Base-by-base conservation (phyloP, 371 early-diverging fungal genomes). In the Mucor saturninus region DNA sequence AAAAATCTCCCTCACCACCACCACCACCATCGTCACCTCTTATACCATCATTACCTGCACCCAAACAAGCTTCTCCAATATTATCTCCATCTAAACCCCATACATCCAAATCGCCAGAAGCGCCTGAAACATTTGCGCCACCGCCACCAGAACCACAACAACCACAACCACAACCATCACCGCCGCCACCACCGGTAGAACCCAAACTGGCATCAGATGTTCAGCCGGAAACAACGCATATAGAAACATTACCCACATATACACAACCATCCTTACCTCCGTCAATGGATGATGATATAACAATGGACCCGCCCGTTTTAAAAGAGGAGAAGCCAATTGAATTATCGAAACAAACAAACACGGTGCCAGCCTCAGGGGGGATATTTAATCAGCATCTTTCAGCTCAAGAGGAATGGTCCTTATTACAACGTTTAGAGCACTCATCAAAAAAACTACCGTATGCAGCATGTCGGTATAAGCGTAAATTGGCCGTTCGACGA, bases 401-500 rank as follows among this genome's bases (percentile, higher is more conserved):
- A 7, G 69, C 75, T 29, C 86, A 86, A 53, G 76, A 84, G 45
- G 87, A 89, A 68, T 87, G 86, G 87, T 65, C 72, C n/a, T 65
- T 87, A 14, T 56, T 86, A 13, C 85, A 86, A 61, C 76, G 77
- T 5, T 60, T 89, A 15, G 83, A 85, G n/a, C 76, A 86, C 54
- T 66, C 84, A 0, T 54, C 75, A 1, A 73, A 75, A 28, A 69
- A 76, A 2, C 67, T 92, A 31, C 71, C 88, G 0, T 57, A 72
- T 3, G 64, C 75, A 5, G 89, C 86, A 0, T 73, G 75, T 3
- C 80, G 93, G 4, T 81, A 89, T 64, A 83, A 82, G 56, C 80
- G 93, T 5, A 89, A 90, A 51, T 71, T 93, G 30, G 84, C 83
- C 10, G 72, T 91, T 43, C 81, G 90, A 26, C 71, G 86, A 51